Evolutionary conservation across 805 yeast species (phyloP).

Genomic region (Schwanniomyces occidentalis): DNA sequence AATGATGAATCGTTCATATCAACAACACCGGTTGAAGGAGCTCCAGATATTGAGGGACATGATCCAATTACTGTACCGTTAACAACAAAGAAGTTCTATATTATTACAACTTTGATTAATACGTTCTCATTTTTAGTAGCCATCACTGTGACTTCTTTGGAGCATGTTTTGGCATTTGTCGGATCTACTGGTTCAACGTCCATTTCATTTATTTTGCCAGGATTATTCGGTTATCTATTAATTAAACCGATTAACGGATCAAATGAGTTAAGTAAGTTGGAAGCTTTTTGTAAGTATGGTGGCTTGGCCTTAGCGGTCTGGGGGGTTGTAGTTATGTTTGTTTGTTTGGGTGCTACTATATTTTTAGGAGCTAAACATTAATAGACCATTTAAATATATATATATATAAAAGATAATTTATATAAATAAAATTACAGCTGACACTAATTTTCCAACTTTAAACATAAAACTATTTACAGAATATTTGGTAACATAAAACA

Average conservation of each 20-base stretch:
- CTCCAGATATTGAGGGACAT: constrained; percentile 47
- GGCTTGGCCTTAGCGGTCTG: constrained; percentile 49
- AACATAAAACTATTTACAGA: too few species aligned
- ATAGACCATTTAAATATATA: neutral
- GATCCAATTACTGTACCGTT: constrained; percentile 52
- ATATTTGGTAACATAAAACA: too few species aligned
- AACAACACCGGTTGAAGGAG: constrained; percentile 48
- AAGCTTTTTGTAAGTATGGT: constrained; percentile 34
- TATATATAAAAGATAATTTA: too few species aligned
- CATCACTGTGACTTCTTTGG: constrained; percentile 60
- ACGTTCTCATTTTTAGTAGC: constrained; percentile 56
- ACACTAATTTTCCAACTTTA: too few species aligned
- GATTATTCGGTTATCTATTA: constrained; percentile 67
- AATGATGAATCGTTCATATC: constrained; percentile 40
- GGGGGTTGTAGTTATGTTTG: constrained; percentile 56
- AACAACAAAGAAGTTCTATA: constrained; percentile 45
- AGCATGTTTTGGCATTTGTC: constrained; percentile 66
- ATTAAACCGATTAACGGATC: constrained; percentile 39
- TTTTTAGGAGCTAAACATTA: constrained; percentile 41
- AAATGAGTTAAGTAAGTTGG: constrained; percentile 25
- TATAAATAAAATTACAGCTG: too few species aligned
- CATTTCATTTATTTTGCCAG: constrained; percentile 76
- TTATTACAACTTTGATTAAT: constrained; percentile 50
- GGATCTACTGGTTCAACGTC: constrained; percentile 86
- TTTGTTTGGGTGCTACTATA: constrained; percentile 52